A percentile compares a stretch with the other conserved stretches of the same genome.
phyloP scores from a whole-genome alignment of 2,329 filamentous ascomycete species.

The Pseudopyrenochaeta lycopersici region DNA sequence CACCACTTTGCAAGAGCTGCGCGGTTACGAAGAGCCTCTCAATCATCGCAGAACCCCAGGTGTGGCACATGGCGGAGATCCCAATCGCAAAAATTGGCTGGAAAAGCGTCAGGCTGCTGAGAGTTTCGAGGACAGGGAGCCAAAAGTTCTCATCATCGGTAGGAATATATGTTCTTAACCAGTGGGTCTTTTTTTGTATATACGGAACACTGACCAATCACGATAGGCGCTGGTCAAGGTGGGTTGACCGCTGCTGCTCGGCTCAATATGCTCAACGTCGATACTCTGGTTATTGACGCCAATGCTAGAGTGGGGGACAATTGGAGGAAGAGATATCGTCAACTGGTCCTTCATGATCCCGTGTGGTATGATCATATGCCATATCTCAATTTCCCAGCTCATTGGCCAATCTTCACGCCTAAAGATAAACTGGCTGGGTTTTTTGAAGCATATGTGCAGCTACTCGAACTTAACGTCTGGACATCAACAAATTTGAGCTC shows the following conservation, averaged over 20 bases:
- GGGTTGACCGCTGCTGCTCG: conserved; percentile 56
- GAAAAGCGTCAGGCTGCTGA: conserved; percentile 39
- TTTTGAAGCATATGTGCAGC: conserved; percentile 49
- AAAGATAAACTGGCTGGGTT: conserved; percentile 50
- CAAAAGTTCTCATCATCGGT: conserved; percentile 42
- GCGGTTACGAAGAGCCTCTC: conserved; percentile 44
- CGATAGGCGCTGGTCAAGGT: conserved; percentile 57
- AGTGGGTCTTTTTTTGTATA: too few species aligned
- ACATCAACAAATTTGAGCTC: conserved; percentile 48
- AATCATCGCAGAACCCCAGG: conserved; percentile 35
- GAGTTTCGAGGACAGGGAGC: conserved; percentile 32
- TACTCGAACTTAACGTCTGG: conserved; percentile 52
- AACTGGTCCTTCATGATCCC: conserved; percentile 52
- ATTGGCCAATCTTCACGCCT: conserved; percentile 44
- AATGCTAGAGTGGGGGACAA: conserved; percentile 55
- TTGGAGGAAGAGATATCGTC: conserved; percentile 58
- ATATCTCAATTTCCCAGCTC: conserved; percentile 42
- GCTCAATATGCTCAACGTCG: conserved; percentile 54
- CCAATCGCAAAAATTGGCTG: conserved; percentile 42
- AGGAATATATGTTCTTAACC: too few species aligned
- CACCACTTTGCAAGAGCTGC: conserved; percentile 49
- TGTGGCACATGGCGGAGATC: conserved; percentile 38
- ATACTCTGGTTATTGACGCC: conserved; percentile 55
- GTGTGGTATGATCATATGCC: conserved; percentile 53
- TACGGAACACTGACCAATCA: too few species aligned